These are phyloP conservation scores for Penicillium brasilianum DNA, from an alignment of 2,329 filamentous ascomycete species.

Conservation along the genomic window DNA sequence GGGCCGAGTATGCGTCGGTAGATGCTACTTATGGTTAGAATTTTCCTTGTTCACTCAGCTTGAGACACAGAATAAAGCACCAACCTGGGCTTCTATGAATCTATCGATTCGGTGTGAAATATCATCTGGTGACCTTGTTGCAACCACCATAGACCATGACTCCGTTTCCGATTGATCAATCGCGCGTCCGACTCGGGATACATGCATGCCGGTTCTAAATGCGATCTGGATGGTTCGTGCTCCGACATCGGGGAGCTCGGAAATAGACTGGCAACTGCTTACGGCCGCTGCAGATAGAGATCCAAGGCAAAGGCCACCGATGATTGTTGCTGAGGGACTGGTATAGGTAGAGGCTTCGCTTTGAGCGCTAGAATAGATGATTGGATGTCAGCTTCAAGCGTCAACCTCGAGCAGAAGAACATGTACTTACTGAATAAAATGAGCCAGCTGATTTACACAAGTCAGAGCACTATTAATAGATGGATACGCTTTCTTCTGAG, in stretches of 20 bases:
- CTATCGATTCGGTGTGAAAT: neutral
- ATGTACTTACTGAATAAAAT: neutral
- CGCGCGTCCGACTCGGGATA: neutral
- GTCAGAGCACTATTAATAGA: neutral
- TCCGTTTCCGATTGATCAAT: constrained; percentile 9
- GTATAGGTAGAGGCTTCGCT: neutral
- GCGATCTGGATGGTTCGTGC: neutral
- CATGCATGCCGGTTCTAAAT: neutral
- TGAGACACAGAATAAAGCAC: neutral
- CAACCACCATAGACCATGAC: constrained; percentile 9
- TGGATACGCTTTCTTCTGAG: neutral
- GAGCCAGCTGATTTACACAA: neutral
- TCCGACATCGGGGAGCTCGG: neutral
- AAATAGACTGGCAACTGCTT: neutral
- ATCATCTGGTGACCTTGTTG: neutral
- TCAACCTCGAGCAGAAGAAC: neutral
- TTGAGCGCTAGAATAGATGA: neutral
- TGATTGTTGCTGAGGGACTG: neutral
- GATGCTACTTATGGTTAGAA: neutral
- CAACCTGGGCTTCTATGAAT: neutral
- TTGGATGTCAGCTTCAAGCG: neutral
- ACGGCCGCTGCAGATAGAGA: neutral
- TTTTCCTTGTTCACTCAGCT: neutral
- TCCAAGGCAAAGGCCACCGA: neutral
- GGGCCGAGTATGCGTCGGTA: neutral